Percentiles rank a stretch among this genome's conserved stretches.
These are phyloP conservation scores for Pythium phragmiticola DNA, from an alignment of 352 stramenopile species.

Conservation along the genomic window DNA sequence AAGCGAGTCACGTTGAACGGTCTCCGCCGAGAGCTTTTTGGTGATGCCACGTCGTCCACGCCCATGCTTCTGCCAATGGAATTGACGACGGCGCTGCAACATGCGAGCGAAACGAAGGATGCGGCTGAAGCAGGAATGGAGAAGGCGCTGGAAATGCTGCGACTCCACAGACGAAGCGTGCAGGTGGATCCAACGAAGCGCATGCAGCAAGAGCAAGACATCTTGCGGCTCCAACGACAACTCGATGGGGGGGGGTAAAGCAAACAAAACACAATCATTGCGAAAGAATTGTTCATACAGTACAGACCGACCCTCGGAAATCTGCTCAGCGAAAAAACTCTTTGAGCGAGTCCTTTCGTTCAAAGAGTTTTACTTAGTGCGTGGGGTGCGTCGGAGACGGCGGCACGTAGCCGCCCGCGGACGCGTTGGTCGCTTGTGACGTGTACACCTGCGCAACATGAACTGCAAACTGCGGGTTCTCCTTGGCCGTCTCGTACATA, in stretches of 20 bases:
- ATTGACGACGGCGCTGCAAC: slow-evolving; percentile 7
- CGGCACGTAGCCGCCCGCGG: slow-evolving; percentile 21
- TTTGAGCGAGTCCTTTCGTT: too few relatives aligned
- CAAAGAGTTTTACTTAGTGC: not conserved
- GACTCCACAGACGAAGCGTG: slow-evolving; percentile 19
- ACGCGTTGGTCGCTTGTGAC: slow-evolving; percentile 10
- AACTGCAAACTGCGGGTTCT: slow-evolving; percentile 70
- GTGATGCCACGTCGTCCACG: slow-evolving; percentile 25
- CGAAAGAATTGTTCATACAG: slow-evolving; percentile 16
- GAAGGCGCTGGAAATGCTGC: slow-evolving; percentile 22
- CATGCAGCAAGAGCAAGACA: slow-evolving; percentile 23
- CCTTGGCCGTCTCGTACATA: slow-evolving; percentile 62
- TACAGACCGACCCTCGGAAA: slow-evolving; percentile 12
- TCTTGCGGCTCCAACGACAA: slow-evolving; percentile 8
- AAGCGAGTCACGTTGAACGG: slow-evolving; percentile 23
- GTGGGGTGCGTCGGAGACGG: slow-evolving; percentile 12
- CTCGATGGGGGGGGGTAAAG: slow-evolving; percentile 7
- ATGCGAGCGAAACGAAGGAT: slow-evolving; percentile 23
- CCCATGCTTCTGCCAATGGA: slow-evolving; percentile 25
- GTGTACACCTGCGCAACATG: slow-evolving; percentile 42
- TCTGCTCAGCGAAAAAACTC: not conserved
- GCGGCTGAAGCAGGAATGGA: slow-evolving; percentile 23
- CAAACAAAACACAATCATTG: not conserved
- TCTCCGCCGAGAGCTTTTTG: slow-evolving; percentile 29
- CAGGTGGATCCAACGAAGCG: slow-evolving; percentile 24